Conservation (phyloP, 2,329 filamentous ascomycete genomes). For the Exophiala bonariae region DNA sequence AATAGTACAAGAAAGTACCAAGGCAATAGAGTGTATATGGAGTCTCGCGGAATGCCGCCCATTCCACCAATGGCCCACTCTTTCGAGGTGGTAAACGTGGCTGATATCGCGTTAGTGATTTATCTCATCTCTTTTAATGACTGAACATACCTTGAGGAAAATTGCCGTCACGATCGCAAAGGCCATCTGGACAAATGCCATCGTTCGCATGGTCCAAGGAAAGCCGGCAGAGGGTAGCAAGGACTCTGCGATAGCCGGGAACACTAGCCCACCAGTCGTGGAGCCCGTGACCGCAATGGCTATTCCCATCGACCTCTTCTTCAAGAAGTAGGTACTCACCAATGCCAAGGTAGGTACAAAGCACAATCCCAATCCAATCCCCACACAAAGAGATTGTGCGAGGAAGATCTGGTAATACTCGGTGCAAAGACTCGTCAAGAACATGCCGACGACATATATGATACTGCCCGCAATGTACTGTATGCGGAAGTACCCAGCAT, state of each 20-base stretch:
- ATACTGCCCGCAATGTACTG: conserved; percentile 44
- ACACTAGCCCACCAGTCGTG: conserved; percentile 63
- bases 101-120: conserved; percentile 36
- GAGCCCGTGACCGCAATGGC: conserved; percentile 61
- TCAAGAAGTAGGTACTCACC: conserved; percentile 61
- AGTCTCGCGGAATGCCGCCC: conserved; percentile 51
- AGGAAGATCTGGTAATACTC: conserved; percentile 52
- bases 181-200: conserved; percentile 60
- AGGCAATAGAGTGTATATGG: conserved; percentile 47
- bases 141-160: conserved; percentile 49
- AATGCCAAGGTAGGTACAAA: conserved; percentile 56
- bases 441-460: conserved; percentile 47
- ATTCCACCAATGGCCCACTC: conserved; percentile 53
- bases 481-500: conserved; percentile 52
- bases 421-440: conserved; percentile 50
- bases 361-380: conserved; percentile 55
- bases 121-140: not conserved
- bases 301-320: conserved; percentile 58
- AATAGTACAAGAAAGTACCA: conserved; percentile 49
- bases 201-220: conserved; percentile 61
- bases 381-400: conserved; percentile 57
- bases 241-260: conserved; percentile 58
- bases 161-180: conserved; percentile 39
- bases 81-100: conserved; percentile 51
- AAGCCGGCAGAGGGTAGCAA: conserved; percentile 64